A percentile compares a stretch with the other conserved stretches of the same genome.
phyloP scores from a whole-genome alignment of 2,329 filamentous ascomycete genomes.

The Aspergillus tubingensis region DNA sequence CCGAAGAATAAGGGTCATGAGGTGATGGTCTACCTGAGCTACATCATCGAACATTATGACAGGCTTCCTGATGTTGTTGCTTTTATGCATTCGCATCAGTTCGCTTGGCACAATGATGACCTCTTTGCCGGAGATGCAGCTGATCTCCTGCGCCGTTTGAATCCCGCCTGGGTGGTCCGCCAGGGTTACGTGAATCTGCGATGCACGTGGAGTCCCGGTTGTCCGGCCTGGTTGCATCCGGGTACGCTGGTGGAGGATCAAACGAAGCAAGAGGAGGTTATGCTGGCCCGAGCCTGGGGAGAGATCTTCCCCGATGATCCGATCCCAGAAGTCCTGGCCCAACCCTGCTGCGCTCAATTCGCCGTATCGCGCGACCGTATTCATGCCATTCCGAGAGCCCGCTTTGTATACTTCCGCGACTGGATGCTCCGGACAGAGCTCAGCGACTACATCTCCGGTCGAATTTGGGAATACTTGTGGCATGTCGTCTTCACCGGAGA shows the following conservation, averaged over 20 bases:
- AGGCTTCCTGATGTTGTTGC: conserved; percentile 59
- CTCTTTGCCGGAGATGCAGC: conserved; percentile 53
- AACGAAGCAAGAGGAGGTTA: conserved; percentile 49
- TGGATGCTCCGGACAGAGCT: conserved; percentile 62
- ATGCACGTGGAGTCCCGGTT: conserved; percentile 60
- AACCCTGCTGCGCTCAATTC: conserved; percentile 67
- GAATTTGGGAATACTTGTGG: conserved; percentile 67
- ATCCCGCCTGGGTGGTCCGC: conserved; percentile 52
- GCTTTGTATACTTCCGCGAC: conserved; percentile 60
- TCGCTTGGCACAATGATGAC: conserved; percentile 63
- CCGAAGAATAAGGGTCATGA: conserved; percentile 64
- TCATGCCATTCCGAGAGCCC: conserved; percentile 52
- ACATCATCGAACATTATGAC: conserved; percentile 65
- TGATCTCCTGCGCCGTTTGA: conserved; percentile 54
- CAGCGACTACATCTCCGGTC: conserved; percentile 57
- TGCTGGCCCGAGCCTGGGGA: conserved; percentile 50
- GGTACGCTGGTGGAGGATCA: conserved; percentile 42
- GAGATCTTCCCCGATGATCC: conserved; percentile 50
- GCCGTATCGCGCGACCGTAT: conserved; percentile 61
- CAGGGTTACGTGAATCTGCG: conserved; percentile 63
- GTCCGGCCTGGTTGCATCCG: conserved; percentile 60
- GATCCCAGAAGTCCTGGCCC: conserved; percentile 54
- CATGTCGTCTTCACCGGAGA: conserved; percentile 61
- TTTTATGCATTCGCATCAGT: conserved; percentile 61
- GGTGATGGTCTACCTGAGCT: conserved; percentile 63